Conservation (phyloP, 805 yeast genomes). For the Starmerella roubikii region DNA sequence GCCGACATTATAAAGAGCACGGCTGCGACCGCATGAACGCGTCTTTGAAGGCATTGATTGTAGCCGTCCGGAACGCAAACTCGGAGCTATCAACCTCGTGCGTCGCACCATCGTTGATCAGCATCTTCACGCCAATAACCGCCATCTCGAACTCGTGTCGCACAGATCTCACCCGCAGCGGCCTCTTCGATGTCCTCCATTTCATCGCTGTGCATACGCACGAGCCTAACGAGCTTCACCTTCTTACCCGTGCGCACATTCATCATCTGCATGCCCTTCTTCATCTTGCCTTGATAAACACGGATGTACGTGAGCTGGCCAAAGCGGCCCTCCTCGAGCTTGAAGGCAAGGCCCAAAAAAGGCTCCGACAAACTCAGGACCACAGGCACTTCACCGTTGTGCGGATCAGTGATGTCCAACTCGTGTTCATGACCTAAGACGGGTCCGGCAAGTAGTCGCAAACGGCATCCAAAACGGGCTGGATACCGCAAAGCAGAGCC, state of each 20-base stretch:
- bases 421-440: constrained; percentile 79
- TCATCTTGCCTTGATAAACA: constrained; percentile 90
- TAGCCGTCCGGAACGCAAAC: constrained; percentile 86
- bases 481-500: constrained; percentile 96
- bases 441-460: constrained; percentile 95
- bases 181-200: constrained; percentile 96
- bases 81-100: constrained; percentile 97
- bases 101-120: constrained; percentile 90
- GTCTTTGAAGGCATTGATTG: constrained; percentile 80
- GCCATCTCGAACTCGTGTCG: too few relatives aligned
- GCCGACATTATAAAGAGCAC: constrained; percentile 66
- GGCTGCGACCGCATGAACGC: constrained; percentile 78
- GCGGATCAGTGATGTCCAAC: constrained; percentile 49
- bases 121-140: constrained; percentile 86
- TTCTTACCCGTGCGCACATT: constrained; percentile 88
- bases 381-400: constrained; percentile 48
- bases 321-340: constrained; percentile 93
- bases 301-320: constrained; percentile 96
- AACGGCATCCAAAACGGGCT: constrained; percentile 89
- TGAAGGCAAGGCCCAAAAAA: constrained; percentile 95
- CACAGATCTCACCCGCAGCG: constrained; percentile 98
- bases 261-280: constrained; percentile 76
- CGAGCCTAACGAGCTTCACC: constrained; percentile 84
- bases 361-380: constrained; percentile 65
- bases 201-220: constrained; percentile 96